A percentile compares a stretch with the other conserved stretches of the same genome.
These are phyloP conservation scores for Dactylellina drechsleri DNA, from an alignment of 2,329 filamentous ascomycete genomes.

Conservation along the genomic window DNA sequence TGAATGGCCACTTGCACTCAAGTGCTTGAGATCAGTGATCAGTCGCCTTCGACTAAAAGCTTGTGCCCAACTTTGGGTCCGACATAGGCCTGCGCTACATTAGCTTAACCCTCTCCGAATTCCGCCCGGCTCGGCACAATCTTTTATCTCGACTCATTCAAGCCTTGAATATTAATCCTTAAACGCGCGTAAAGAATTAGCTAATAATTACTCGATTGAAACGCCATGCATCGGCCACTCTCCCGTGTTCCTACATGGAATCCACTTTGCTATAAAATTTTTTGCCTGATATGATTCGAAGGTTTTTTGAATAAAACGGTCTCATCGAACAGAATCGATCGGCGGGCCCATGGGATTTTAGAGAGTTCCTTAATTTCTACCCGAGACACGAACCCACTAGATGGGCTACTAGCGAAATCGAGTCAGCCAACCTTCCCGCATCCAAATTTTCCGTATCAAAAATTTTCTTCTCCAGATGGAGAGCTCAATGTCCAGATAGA, in stretches of 20 bases:
- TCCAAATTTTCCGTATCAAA: slow-evolving; percentile 20
- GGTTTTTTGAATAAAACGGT: not conserved
- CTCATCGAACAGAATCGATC: slow-evolving; percentile 3
- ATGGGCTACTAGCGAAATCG: not conserved
- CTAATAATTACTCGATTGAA: slow-evolving; percentile 54
- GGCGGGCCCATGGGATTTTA: not conserved
- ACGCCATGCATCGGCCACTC: slow-evolving; percentile 11
- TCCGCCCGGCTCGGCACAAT: slow-evolving; percentile 37
- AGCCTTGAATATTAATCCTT: slow-evolving; percentile 4
- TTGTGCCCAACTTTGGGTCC: not conserved
- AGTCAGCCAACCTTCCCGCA: not conserved
- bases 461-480: slow-evolving; percentile 8
- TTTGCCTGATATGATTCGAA: not conserved
- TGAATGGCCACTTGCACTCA: no score
- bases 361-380: slow-evolving; percentile 41
- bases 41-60: not conserved
- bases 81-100: not conserved
- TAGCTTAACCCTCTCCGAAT: slow-evolving; percentile 38
- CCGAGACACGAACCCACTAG: slow-evolving; percentile 43
- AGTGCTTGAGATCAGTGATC: not conserved
- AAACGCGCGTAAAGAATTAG: slow-evolving; percentile 48
- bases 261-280: slow-evolving; percentile 7
- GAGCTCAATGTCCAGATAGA: slow-evolving; percentile 24
- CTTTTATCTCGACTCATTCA: not conserved
- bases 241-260: not conserved